Evolutionary conservation across 768 basidiomycete genomes (phyloP).

Genomic region (Filobasidium floriforme): DNA sequence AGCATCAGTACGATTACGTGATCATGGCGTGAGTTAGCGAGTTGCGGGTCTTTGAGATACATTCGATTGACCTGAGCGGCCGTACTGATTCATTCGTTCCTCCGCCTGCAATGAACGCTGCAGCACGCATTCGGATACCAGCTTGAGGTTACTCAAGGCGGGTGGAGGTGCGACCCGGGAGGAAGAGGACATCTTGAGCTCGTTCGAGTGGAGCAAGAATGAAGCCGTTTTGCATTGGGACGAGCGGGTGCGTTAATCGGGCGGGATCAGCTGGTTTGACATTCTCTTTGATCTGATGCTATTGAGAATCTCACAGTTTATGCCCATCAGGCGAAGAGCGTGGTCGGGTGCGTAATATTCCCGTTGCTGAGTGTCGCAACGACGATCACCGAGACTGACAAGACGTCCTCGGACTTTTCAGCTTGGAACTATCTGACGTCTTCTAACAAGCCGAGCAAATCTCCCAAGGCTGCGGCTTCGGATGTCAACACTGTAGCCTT

Average conservation of each 20-base stretch:
- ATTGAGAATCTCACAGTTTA: constrained; percentile 49
- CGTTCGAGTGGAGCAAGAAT: constrained; percentile 63
- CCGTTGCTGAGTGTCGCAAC: not conserved
- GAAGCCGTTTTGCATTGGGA: constrained; percentile 64
- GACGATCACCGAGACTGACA: not conserved
- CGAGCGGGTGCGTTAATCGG: constrained; percentile 51
- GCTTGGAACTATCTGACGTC: constrained; percentile 70
- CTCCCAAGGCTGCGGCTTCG: constrained; percentile 30
- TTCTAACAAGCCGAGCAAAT: constrained; percentile 42
- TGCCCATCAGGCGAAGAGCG: constrained; percentile 57
- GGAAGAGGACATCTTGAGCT: constrained; percentile 55
- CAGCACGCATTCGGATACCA: constrained; percentile 57
- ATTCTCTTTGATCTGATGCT: not conserved
- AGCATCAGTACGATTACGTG: constrained; percentile 58
- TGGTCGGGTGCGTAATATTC: constrained; percentile 52
- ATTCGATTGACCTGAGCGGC: not conserved
- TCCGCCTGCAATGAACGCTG: not conserved
- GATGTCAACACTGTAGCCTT: constrained; percentile 58
- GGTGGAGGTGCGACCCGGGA: constrained; percentile 52
- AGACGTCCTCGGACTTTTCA: not conserved
- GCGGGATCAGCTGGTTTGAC: not conserved
- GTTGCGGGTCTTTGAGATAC: not conserved
- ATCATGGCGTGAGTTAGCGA: constrained; percentile 54
- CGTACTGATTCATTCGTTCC: not conserved
- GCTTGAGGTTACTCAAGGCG: constrained; percentile 48